Base-by-base conservation (phyloP, 306 rosid genomes). In the Pterocarpus santalinus region DNA sequence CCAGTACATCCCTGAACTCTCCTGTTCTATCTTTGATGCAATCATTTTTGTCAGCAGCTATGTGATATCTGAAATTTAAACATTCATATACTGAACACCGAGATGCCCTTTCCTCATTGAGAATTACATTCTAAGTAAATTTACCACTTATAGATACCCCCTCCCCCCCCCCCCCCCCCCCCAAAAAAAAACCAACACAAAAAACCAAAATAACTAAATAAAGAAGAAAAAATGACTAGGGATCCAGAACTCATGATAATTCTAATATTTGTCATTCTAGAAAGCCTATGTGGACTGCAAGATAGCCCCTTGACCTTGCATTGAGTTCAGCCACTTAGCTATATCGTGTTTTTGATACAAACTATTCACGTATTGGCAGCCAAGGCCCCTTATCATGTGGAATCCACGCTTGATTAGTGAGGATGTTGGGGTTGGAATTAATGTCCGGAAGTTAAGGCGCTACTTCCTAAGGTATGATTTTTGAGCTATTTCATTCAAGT, bases 311-410 rank as follows among this genome's bases (percentile, higher is more conserved):
- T 61, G 13, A 38, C 35, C n/a, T 28, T 55, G 67, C 56, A 47
- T 60, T 57, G 60, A 44, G 76, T 22, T 22, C 28, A 22, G 28
- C 28, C 28, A 22, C 28, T 0, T 22, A 22, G 28, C 28, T 22
- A 22, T 22, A 22, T 22, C 1, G 28, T 22, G 28, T 69, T 28
- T 76, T 72, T 39, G 66, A 4, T 56, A 63, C 68, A 63, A 85
- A 63, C 75, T 81, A 7, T 34, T 69, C 71, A 41, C 58, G 64
- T 70, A 55, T 73, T 84, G 67, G 72, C 92, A 95, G 99, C 97
- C 94, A 62, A 90, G 90, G 83, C 97, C 99, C 79, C 99, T 95
- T 66, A 83, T 93, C 81, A 95, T 95, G 99, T 95, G 98, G 99
- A 93, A 95, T 69, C 99, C 99, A 4, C 97, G 97, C 80, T 85